Conservation (phyloP, 768 basidiomycete genomes). For the Pulveroboletus sp. region DNA sequence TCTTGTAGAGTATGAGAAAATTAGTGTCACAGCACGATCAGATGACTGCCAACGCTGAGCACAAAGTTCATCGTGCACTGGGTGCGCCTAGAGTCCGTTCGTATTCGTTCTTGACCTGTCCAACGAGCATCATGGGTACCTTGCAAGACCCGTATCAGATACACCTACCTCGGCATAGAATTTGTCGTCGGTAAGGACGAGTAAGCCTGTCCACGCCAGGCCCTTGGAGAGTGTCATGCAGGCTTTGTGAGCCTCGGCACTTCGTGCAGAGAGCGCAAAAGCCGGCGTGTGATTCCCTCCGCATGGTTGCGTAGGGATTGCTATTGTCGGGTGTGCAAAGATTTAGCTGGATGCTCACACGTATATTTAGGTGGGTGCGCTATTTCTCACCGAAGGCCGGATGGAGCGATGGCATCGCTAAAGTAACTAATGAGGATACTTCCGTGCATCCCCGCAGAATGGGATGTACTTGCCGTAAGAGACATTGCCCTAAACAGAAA, state of each 20-base stretch:
- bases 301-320: slow-evolving; percentile 64
- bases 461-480: slow-evolving; percentile 49
- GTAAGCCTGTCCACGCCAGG: slow-evolving; percentile 58
- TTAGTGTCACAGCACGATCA: slow-evolving; percentile 14
- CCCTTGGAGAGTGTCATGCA: slow-evolving; percentile 56
- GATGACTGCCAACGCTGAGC: not conserved
- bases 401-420: slow-evolving; percentile 61
- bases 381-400: slow-evolving; percentile 50
- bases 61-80: slow-evolving; percentile 1
- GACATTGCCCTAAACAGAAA: slow-evolving; percentile 59
- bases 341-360: slow-evolving; percentile 17
- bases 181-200: slow-evolving; percentile 50
- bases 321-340: slow-evolving; percentile 32
- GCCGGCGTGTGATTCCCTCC: slow-evolving; percentile 75
- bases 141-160: not conserved
- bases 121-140: not conserved
- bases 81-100: slow-evolving; percentile 9
- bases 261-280: slow-evolving; percentile 58
- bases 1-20: slow-evolving; percentile 10
- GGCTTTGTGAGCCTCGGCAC: slow-evolving; percentile 55
- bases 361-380: not conserved
- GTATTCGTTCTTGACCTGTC: slow-evolving; percentile 25
- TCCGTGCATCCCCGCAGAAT: not conserved
- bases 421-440: slow-evolving; percentile 13
- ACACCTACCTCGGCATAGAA: slow-evolving; percentile 50